Percentiles rank a stretch among this genome's conserved stretches.
Evolutionary conservation across 2,329 filamentous ascomycete genomes (phyloP).

Genomic region (Colletotrichum lentis): DNA sequence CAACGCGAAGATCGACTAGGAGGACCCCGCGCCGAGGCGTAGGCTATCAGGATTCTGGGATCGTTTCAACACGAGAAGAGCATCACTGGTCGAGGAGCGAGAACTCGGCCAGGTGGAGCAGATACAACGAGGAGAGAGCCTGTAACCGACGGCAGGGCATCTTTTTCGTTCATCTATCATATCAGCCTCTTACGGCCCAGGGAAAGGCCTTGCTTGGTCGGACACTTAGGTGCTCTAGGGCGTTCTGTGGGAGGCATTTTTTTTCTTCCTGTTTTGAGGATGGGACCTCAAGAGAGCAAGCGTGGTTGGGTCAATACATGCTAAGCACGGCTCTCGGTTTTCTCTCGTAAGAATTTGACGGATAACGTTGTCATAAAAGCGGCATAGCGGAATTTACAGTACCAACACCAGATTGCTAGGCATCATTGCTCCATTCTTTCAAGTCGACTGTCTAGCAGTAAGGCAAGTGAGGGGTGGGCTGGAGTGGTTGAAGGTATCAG

Average conservation of each 20-base stretch:
- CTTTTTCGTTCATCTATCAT: background rate
- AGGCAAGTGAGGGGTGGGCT: background rate
- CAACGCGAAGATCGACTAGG: conserved; percentile 77
- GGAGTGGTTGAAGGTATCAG: background rate
- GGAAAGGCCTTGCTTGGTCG: too few relatives aligned
- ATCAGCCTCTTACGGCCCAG: background rate
- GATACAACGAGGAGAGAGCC: conserved; percentile 7
- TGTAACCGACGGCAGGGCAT: background rate
- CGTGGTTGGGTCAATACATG: conserved; percentile 11
- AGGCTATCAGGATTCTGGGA: conserved; percentile 22
- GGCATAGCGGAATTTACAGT: conserved; percentile 11
- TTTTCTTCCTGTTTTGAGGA: background rate
- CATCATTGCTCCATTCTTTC: background rate
- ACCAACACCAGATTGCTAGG: background rate
- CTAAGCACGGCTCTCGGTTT: background rate
- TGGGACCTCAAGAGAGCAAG: background rate
- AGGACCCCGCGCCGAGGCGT: conserved; percentile 24
- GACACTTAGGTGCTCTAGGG: background rate
- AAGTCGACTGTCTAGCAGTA: background rate
- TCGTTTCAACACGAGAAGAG: background rate
- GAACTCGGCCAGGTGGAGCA: background rate
- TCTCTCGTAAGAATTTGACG: conserved; percentile 1
- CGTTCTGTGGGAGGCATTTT: background rate
- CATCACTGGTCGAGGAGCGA: background rate
- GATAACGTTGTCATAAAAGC: conserved; percentile 15